Conservation (phyloP, 2,329 filamentous ascomycete genomes). For the Hypoxylon sp. region DNA sequence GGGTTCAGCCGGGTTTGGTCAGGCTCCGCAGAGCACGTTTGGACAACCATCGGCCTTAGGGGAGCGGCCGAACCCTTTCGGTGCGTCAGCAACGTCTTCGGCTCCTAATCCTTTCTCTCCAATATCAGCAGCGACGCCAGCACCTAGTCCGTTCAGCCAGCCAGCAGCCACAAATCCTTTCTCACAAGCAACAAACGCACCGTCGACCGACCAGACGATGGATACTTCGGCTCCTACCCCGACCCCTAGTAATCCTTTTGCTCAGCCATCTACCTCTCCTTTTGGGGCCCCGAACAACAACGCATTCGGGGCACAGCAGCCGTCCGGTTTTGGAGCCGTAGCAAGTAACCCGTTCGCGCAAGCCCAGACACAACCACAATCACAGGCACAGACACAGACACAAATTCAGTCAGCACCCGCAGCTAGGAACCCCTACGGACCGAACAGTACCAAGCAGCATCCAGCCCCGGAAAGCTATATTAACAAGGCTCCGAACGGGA, state of each 20-base stretch:
- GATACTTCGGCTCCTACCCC: conserved; percentile 48
- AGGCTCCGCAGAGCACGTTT: conserved; percentile 55
- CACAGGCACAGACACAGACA: conserved; percentile 33
- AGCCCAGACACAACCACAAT: conserved; percentile 37
- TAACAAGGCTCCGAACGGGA: conserved; percentile 59
- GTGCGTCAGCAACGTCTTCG: conserved; percentile 38
- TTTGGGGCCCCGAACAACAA: conserved; percentile 43
- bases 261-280: conserved; percentile 42
- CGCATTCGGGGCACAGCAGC: conserved; percentile 54
- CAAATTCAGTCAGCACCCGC: conserved; percentile 35
- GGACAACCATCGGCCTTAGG: conserved; percentile 57
- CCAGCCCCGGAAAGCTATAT: conserved; percentile 62
- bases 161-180: conserved; percentile 54
- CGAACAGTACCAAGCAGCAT: conserved; percentile 61
- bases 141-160: conserved; percentile 52
- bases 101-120: conserved; percentile 52
- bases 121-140: conserved; percentile 42
- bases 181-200: conserved; percentile 43
- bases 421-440: conserved; percentile 59
- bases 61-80: conserved; percentile 50
- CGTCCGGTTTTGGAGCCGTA: conserved; percentile 31
- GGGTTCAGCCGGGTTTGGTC: conserved; percentile 53
- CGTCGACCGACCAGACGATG: conserved; percentile 47
- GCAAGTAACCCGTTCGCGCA: conserved; percentile 51
- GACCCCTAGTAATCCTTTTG: conserved; percentile 49